phyloP scores from a whole-genome alignment of 768 basidiomycete species.

The Phlebiopsis gigantea region DNA sequence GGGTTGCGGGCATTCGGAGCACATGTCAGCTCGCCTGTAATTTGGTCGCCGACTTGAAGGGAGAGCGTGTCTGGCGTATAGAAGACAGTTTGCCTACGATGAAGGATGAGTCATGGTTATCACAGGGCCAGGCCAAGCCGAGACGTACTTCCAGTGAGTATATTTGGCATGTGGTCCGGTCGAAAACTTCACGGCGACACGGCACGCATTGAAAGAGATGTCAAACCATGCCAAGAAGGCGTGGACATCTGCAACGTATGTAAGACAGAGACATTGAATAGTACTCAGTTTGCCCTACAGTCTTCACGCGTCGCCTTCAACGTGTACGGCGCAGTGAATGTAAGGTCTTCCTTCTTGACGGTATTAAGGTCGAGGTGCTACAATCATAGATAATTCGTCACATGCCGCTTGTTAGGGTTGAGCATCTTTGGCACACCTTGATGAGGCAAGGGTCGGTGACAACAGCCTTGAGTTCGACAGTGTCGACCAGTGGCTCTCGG shows the following conservation, averaged over 20 bases:
- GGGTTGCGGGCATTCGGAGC: slow-evolving; percentile 90
- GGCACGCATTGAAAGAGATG: slow-evolving; percentile 90
- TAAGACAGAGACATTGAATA: too few relatives aligned
- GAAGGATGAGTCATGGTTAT: not conserved
- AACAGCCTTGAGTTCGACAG: slow-evolving; percentile 95
- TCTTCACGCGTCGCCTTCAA: slow-evolving; percentile 85
- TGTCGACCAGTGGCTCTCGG: slow-evolving; percentile 94
- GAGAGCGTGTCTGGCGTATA: slow-evolving; percentile 83
- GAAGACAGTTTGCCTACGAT: slow-evolving; percentile 87
- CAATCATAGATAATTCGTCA: not conserved
- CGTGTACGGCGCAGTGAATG: slow-evolving; percentile 76
- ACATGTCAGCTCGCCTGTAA: slow-evolving; percentile 70
- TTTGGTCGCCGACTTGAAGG: slow-evolving; percentile 62
- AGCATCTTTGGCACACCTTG: slow-evolving; percentile 48
- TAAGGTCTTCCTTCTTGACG: slow-evolving; percentile 91
- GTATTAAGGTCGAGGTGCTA: slow-evolving; percentile 88
- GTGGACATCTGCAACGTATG: slow-evolving; percentile 64
- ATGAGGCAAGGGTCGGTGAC: slow-evolving; percentile 89
- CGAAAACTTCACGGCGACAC: slow-evolving; percentile 93
- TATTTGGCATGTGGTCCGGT: slow-evolving; percentile 97
- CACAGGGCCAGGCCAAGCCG: not conserved
- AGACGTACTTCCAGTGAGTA: slow-evolving; percentile 90
- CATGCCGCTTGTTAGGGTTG: not conserved
- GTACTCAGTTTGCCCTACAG: slow-evolving; percentile 63
- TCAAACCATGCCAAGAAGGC: slow-evolving; percentile 99